These are phyloP conservation scores for Entomortierella parvispora DNA, from an alignment of 192 early-diverging fungal genomes.

Conservation along the genomic window DNA sequence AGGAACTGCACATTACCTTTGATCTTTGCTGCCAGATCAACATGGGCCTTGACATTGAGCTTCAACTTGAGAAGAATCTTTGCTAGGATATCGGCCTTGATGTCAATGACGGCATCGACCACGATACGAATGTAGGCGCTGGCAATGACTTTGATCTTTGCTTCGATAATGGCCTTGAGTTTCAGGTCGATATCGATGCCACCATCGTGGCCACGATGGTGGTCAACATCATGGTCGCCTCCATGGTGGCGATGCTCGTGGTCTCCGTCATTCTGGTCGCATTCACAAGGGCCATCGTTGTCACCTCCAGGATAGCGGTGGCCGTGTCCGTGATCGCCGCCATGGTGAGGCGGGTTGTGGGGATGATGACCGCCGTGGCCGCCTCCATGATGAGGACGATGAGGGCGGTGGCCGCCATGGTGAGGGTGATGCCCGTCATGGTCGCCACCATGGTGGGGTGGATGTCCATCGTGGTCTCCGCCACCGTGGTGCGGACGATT, in stretches of 20 bases:
- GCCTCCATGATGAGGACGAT: neutral
- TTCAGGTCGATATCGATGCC: slow-evolving; percentile 1
- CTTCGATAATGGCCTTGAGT: slow-evolving; percentile 9
- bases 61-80: slow-evolving; percentile 16
- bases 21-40: slow-evolving; percentile 14
- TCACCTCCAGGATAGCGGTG: neutral
- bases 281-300: neutral
- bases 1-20: neutral
- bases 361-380: neutral
- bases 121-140: slow-evolving; percentile 2
- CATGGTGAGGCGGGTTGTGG: neutral
- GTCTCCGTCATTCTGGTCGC: neutral
- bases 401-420: neutral
- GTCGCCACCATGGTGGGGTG: neutral
- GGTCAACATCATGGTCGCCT: neutral
- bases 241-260: neutral
- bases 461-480: neutral
- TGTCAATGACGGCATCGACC: slow-evolving; percentile 11
- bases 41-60: slow-evolving; percentile 3
- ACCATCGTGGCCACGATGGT: neutral
- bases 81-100: slow-evolving; percentile 18
- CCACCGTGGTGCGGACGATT: neutral
- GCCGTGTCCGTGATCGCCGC: neutral
- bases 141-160: slow-evolving; percentile 16
- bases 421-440: no score